Evolutionary conservation across 78 protist genomes (phyloP), one percentile per base, ranked within the genome.

Genomic region (Bigelowiella natans): DNA sequence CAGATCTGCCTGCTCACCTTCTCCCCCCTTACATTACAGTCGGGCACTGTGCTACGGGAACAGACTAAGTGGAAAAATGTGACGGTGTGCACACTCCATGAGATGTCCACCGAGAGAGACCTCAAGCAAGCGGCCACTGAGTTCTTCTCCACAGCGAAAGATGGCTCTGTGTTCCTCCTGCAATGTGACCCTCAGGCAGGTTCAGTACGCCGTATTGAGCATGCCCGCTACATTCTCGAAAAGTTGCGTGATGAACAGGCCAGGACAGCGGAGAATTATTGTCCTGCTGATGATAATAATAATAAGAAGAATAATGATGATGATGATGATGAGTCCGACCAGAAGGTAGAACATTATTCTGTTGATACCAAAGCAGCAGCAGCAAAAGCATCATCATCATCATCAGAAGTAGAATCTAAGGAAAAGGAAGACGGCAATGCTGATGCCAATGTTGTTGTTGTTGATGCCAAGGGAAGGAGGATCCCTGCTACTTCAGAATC

Each of bases 161-260:
- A 7, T 30, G 86, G 86, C 2, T 28, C 11, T 28, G 86, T 83
- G 86, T 28, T 83, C 38, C 86, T 83, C 38, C 38, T 83, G 37
- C 86, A 83, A 34, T 83, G 86, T 83, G 86, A 83, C 86, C 86
- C 86, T 3, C 11, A 83, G 29, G 86, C 86, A 2, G 86, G 38
- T 34, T 30, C 38, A 2, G 38, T 28, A 34, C 2, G 86, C 37
- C 11, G 86, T 26, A 83, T 83, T 28, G 86, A 83, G 86, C 86
- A 83, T 34, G 86, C 86, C 11, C 2, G 11, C 37, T 51, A 51
- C 73, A 51, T 51, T 18, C 73, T 51, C 73, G 73, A 51, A 18
- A 51, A 51, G 18, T 18, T 51, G 73, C 73, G 73, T 18, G 73
- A 7, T 7, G 34, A 51, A 18, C 73, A 51, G 34, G n/a, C n/a